phyloP scores from a whole-genome alignment of 208 protist genomes.

The Endotrypanum monterogeii region DNA sequence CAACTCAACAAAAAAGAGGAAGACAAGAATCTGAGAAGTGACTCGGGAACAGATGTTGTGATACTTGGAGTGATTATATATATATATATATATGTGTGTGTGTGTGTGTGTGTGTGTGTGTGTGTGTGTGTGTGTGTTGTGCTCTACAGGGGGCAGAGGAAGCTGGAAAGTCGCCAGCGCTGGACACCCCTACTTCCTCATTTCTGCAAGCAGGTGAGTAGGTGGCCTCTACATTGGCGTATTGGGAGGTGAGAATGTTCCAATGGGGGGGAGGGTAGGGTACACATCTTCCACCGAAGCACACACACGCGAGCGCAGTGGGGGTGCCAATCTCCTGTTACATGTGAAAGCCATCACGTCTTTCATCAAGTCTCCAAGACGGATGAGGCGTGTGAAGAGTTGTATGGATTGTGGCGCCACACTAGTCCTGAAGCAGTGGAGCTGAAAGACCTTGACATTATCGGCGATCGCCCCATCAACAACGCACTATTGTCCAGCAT shows the following conservation, averaged over 20 bases:
- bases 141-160: no score
- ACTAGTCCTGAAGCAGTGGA: conserved; percentile 64
- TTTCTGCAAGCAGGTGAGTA: background rate
- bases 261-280: background rate
- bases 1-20: no score
- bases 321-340: background rate
- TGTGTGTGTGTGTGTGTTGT: no score
- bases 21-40: background rate
- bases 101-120: background rate
- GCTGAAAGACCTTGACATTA: conserved; percentile 59
- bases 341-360: background rate
- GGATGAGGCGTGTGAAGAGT: conserved; percentile 52
- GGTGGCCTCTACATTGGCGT: background rate
- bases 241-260: background rate
- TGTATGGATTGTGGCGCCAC: conserved; percentile 87
- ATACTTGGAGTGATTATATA: background rate
- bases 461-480: conserved; percentile 48
- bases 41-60: background rate
- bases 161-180: background rate
- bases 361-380: conserved; percentile 64
- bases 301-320: background rate
- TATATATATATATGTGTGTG: background rate
- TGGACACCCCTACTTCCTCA: background rate
- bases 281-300: background rate
- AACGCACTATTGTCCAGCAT: conserved; percentile 12